Conservation (phyloP, 306 rosid genomes). For the Neltuma alba region DNA sequence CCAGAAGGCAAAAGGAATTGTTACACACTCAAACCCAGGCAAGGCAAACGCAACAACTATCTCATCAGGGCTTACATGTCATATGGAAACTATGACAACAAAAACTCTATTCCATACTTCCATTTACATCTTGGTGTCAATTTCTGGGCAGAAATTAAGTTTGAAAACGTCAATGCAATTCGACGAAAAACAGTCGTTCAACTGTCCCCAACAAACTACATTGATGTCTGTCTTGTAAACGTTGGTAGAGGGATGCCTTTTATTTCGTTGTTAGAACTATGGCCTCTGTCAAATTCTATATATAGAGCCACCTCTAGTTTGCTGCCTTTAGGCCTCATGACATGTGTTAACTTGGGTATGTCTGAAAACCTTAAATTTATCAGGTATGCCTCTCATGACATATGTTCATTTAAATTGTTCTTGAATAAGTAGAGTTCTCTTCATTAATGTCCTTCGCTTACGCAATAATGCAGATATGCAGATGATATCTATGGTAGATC, state of each 20-base stretch:
- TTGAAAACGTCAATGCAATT: too few relatives aligned
- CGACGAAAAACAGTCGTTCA: neutral
- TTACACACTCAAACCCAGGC: neutral
- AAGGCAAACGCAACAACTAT: neutral
- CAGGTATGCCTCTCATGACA: too few relatives aligned
- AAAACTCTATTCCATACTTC: neutral
- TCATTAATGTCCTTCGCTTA: too few relatives aligned
- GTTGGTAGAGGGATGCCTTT: neutral
- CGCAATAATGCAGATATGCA: neutral
- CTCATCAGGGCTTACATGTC: neutral
- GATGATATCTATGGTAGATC: constrained; percentile 4
- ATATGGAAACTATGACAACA: constrained; percentile 41
- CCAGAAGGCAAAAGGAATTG: neutral
- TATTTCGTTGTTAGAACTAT: neutral
- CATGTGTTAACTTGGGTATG: too few relatives aligned
- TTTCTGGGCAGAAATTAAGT: neutral
- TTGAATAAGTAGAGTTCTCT: too few relatives aligned
- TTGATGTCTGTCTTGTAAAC: constrained; percentile 8
- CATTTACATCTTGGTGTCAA: neutral
- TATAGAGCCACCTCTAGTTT: too few relatives aligned
- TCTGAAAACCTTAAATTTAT: too few relatives aligned
- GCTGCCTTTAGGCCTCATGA: too few relatives aligned
- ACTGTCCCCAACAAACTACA: neutral
- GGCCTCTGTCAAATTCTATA: too few relatives aligned
- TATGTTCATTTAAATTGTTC: too few relatives aligned